Evolutionary conservation across 2,329 filamentous ascomycete species (phyloP).

Genomic region (Zopfia rhizophila): DNA sequence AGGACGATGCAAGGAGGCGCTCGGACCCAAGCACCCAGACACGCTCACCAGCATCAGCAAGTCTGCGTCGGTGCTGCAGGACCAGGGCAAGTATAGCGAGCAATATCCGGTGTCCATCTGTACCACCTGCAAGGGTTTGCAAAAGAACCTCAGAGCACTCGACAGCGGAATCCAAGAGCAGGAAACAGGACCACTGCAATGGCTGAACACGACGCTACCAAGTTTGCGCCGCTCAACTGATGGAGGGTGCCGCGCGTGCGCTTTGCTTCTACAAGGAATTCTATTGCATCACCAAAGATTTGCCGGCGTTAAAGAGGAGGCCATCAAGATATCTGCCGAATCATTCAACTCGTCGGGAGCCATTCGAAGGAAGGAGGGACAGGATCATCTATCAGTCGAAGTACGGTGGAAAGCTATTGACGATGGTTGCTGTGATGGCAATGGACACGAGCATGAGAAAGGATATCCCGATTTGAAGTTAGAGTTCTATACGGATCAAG

Average conservation of each 20-base stretch:
- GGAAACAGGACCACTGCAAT: constrained; percentile 28
- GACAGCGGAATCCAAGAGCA: constrained; percentile 25
- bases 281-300: constrained; percentile 46
- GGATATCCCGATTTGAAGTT: constrained; percentile 47
- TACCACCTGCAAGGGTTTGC: constrained; percentile 46
- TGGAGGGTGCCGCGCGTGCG: constrained; percentile 43
- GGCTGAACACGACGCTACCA: constrained; percentile 43
- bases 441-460: constrained; percentile 31
- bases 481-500: constrained; percentile 49
- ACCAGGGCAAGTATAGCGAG: too few relatives aligned
- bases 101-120: constrained; percentile 46
- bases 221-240: constrained; percentile 40
- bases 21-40: too few relatives aligned
- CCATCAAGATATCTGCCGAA: constrained; percentile 39
- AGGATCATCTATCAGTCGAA: constrained; percentile 48
- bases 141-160: constrained; percentile 38
- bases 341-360: constrained; percentile 29
- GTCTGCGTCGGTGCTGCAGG: too few relatives aligned
- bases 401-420: constrained; percentile 40
- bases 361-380: constrained; percentile 23
- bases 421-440: constrained; percentile 27
- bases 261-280: constrained; percentile 45
- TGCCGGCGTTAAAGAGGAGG: constrained; percentile 33
- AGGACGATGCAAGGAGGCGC: too few relatives aligned
- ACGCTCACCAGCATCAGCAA: too few relatives aligned